Evolutionary conservation across 345 rosid genomes (phyloP), one percentile per base, ranked within the genome.

Genomic region (Eutrema japonicum): DNA sequence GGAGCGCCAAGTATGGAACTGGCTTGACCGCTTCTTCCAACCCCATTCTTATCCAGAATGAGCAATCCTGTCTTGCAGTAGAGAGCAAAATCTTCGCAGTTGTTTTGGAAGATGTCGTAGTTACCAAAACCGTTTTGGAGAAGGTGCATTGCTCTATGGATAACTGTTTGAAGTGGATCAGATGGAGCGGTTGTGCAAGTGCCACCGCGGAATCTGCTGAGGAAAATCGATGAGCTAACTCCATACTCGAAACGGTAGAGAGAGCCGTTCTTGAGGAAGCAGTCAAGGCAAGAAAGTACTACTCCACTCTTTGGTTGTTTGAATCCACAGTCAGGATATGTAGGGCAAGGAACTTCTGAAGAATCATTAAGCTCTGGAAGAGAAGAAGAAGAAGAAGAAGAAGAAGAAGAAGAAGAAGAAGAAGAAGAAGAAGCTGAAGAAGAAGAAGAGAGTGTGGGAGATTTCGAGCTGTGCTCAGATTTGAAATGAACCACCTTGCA

Each of bases 81-180:
- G 49, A 95, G 76, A 3, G 99, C 91, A 62, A 92, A 95, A 70
- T 95, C 96, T 83, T 95, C 99, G 9, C 99, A 95, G 77, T 95
- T 95, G 84, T 92, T 95, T 66, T 82, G 85, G 69, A 95, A 87
- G 59, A 92, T 48, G 43, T 95, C 84, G 51, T 95, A 95, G 75
- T 87, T 88, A 29, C 99, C 99, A 58, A 95, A 95, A n/a, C 97
- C 97, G 71, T 90, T 90, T 63, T 95, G 97, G 59, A 95, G 95
- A 68, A 95, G 99, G 81, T 92, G 79, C 96, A 95, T 92, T 70
- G 99, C 93, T 57, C 97, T 78, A 60, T 90, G 92, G 73, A 92
- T 66, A n/a, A 88, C 96, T 10, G 77, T 57, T 68, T 81, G 85
- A n/a, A 85, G 56, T 6, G 78, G 80, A 66, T 95, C 99, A 49